Base-by-base conservation (phyloP, 352 stramenopile genomes). In the Phytopythium ostracodes region DNA sequence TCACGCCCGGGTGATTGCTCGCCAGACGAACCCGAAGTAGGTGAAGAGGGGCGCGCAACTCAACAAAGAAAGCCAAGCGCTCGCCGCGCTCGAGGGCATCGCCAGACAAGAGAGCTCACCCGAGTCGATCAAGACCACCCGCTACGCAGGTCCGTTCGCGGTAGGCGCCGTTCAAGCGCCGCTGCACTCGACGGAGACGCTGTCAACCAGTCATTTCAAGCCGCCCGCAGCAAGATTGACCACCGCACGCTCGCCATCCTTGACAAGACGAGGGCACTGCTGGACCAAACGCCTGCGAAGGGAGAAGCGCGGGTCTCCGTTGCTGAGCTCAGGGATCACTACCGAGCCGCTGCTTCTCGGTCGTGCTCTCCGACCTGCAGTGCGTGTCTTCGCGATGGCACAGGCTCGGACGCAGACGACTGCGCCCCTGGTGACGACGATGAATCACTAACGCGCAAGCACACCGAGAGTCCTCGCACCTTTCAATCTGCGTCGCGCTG, bases 161-260 rank as follows among this genome's bases (percentile, higher is more conserved):
- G 14, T 46, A 64, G 59, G 17, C 18, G 25, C 18, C 58, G 56
- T 29, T 52, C 25, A 22, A 20, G 2, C 18, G 51, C 66, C 47
- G 64, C 51, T 15, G 40, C 66, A 3, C 63, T 66, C 29, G 46
- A 59, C 4, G 56, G 68, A 8, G 54, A 33, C 36, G 25, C n/a
- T 6, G 55, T 75, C 1, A 71, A 81, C 15, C 62, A 65, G 22
- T 70, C 68, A 15, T 87, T 85, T 38, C 57, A 70, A 31, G 64
- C 67, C 2, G 58, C 76, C 11, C 69, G 71, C 6, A 73, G 61
- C 31, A 87, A 81, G 70, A 68, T 89, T 5, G 76, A 78, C 5
- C 44, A 75, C 51, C 71, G 72, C 40, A 90, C 81, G 11, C 67
- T 83, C 6, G 78, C 81, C 0, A 87, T 90, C 24, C 65, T 90